Conservation (phyloP, 495 filamentous ascomycete genomes). For the Penicillium simplicissimum region DNA sequence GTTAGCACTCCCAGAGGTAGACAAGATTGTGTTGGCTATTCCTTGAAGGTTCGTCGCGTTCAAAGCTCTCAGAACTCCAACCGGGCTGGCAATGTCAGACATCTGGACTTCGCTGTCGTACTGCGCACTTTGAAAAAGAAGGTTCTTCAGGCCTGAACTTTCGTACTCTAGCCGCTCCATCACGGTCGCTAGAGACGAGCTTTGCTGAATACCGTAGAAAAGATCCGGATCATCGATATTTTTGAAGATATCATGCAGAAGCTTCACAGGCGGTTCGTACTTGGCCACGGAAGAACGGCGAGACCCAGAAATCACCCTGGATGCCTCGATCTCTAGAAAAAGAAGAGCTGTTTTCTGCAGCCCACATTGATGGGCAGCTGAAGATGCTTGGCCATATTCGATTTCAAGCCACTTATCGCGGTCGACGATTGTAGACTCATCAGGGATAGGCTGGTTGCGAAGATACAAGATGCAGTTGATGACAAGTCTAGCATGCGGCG, state of each 20-base stretch:
- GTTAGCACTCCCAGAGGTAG: slow-evolving; percentile 27
- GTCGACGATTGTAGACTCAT: slow-evolving; percentile 75
- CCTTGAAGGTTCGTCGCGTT: slow-evolving; percentile 50
- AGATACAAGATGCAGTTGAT: slow-evolving; percentile 86
- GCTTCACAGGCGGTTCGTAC: slow-evolving; percentile 59
- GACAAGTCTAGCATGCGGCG: slow-evolving; percentile 59
- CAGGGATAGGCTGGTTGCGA: slow-evolving; percentile 71
- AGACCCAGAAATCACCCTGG: slow-evolving; percentile 54
- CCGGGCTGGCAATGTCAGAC: slow-evolving; percentile 49
- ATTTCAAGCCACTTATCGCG: slow-evolving; percentile 84
- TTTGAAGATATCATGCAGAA: slow-evolving; percentile 79
- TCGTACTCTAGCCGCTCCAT: slow-evolving; percentile 89
- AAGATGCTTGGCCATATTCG: slow-evolving; percentile 69
- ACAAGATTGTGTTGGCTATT: slow-evolving; percentile 48
- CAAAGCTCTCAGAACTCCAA: slow-evolving; percentile 45
- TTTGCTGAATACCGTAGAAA: slow-evolving; percentile 90
- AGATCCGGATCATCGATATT: slow-evolving; percentile 94
- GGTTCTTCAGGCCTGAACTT: slow-evolving; percentile 79
- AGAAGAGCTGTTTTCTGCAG: slow-evolving; percentile 86
- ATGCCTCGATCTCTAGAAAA: slow-evolving; percentile 72
- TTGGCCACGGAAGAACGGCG: slow-evolving; percentile 66
- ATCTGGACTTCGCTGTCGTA: slow-evolving; percentile 78
- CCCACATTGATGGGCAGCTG: slow-evolving; percentile 75
- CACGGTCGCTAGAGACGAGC: slow-evolving; percentile 70
- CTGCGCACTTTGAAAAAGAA: slow-evolving; percentile 89